Conservation (phyloP, 2,329 filamentous ascomycete genomes). For the Xylaria sp. region DNA sequence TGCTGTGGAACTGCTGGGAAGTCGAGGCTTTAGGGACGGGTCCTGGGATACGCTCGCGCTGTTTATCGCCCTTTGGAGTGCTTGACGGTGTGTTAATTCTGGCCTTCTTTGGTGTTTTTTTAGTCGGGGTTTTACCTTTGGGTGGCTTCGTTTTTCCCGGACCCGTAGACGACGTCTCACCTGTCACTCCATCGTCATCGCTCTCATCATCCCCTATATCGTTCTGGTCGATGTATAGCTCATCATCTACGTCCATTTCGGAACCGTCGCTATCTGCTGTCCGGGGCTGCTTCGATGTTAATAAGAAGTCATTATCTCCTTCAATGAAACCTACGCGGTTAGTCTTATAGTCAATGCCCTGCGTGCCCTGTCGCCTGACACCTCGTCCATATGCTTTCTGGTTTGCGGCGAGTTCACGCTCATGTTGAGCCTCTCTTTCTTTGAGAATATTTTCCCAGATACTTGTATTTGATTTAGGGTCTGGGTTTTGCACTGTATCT, state of each 20-base stretch:
- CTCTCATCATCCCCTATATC: conserved; percentile 44
- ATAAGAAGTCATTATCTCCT: conserved; percentile 42
- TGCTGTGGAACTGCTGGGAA: not conserved
- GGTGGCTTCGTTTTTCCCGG: conserved; percentile 9
- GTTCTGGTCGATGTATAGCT: conserved; percentile 46
- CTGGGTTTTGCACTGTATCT: conserved; percentile 63
- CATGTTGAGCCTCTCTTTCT: conserved; percentile 81
- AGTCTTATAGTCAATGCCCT: conserved; percentile 64
- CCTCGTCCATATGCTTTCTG: conserved; percentile 86
- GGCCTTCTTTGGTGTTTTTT: conserved; percentile 32
- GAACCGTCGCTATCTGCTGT: conserved; percentile 44
- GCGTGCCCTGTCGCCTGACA: conserved; percentile 70
- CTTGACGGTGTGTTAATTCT: conserved; percentile 45
- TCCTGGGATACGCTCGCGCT: not conserved
- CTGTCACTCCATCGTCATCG: conserved; percentile 33
- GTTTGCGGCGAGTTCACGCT: conserved; percentile 74
- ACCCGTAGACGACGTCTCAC: conserved; percentile 6
- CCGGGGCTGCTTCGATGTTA: conserved; percentile 42
- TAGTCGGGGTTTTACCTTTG: conserved; percentile 37
- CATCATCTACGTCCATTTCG: conserved; percentile 46
- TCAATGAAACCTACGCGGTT: conserved; percentile 50
- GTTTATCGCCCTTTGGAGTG: conserved; percentile 36
- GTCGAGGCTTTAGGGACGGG: conserved; percentile 18
- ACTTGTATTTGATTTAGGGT: conserved; percentile 67
- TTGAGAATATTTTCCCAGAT: conserved; percentile 93